Base-by-base conservation (phyloP, 78 protist species). In the Tieghemostelium lacteum region DNA sequence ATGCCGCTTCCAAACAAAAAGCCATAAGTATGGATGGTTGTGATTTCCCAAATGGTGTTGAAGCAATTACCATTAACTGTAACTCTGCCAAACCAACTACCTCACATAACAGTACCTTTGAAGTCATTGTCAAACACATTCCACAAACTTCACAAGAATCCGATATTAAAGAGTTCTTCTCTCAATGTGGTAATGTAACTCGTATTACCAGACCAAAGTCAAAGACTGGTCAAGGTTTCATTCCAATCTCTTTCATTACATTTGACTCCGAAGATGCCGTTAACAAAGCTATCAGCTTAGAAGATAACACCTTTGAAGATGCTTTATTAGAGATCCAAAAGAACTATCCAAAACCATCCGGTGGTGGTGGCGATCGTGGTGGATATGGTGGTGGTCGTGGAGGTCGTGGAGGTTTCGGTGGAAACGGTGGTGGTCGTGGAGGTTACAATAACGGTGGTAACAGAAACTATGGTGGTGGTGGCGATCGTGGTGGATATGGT, bases 151-250 rank as follows among this genome's bases (percentile, higher is more conserved):
- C 28, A 7, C 63, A 70, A 36, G 63, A 70, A 70, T 28, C 40
- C 26, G n/a, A 36, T 3, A 37, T 70, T 8, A 50, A 70, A 70
- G 64, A 70, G 37, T 70, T 49, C 76, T 70, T 70, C 16, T 19
- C 12, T 7, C 10, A 24, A 22, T 70, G 58, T 50, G 76, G 76
- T 49, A 33, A 26, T 12, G 49, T 70, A 58, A 70, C 42, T 49
- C 76, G 58, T 70, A 62, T 70, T 26, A 37, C 58, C 17, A 36
- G 26, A 70, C 76, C 76, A 70, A 70, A 70, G 76, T 49, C 49
- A 40, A 52, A 26, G 74, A 57, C 40, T 24, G 74, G 26, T 70
- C 28, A 28, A 49, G 49, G 62, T 50, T 50, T 70, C 42, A 37
- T 37, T 20, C 49, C 49, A 20, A 50, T 70, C 28, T 17, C 19